Evolutionary conservation across 2,329 filamentous ascomycete genomes (phyloP), one percentile per base, ranked within the genome.

Genomic region (Fusarium metavorans): DNA sequence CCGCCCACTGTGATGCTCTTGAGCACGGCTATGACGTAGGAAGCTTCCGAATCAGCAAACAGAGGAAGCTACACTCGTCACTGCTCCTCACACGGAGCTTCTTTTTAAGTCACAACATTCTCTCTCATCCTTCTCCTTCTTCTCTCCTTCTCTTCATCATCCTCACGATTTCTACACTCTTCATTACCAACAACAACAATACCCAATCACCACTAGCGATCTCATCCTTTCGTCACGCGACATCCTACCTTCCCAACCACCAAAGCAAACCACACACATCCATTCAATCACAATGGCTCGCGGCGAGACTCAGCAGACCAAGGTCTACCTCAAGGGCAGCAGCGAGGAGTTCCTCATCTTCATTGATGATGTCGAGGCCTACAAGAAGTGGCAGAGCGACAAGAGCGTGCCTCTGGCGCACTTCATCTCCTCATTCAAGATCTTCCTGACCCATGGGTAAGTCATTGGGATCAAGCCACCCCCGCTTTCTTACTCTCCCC

Each of bases 391-490:
- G 96, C 91, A 92, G 87, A 86, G 82, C 6, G 96, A 98, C 87
- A 92, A 90, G 81, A 92, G 89, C 34, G 87, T 97, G 34, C 93
- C 97, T 41, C 86, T 98, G 57, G 89, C 94, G 2, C 92, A 98
- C 80, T 95, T 99, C 66, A 89, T 98, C 66, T 94, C 92, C 68
- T 89, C 93, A 9, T 98, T 94, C 88, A 94, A 97, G 88, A 88
- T 99, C 80, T 97, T 98, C 80, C 87, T 93, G 50, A 97, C 95
- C 39, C 94, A 97, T 87, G 93, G 92, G 95, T 98, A 52, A 30
- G 48, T 52, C 48, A 48, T 18, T 27, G 23, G 43, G 89, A 76
- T 67, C 48, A 68, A 86, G 93, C 87, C 57, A 60, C 75, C 68
- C 63, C 77, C 66, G 57, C 64, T 66, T 64, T 54, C 25, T 10